Percentiles rank a stretch among this genome's conserved stretches.
phyloP scores from a whole-genome alignment of 495 filamentous ascomycete genomes.

The Penicillium manginii region DNA sequence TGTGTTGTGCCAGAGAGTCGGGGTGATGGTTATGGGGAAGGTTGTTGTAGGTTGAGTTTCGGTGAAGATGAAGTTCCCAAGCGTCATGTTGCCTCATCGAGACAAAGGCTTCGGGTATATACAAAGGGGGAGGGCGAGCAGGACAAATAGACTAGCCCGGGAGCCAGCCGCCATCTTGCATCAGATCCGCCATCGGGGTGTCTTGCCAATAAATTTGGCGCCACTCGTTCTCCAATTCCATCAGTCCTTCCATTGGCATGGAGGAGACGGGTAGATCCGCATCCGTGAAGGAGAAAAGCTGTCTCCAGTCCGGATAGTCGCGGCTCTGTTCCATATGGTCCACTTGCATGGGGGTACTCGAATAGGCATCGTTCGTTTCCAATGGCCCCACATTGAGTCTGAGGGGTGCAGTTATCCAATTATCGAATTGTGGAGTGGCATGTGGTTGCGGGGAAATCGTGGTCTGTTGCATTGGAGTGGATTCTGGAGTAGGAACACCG shows the following conservation, averaged over 20 bases:
- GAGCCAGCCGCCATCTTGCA: slow-evolving; percentile 49
- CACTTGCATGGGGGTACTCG: slow-evolving; percentile 29
- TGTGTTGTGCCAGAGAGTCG: slow-evolving; percentile 17
- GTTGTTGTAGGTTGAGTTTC: not conserved
- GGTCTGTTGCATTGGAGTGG: slow-evolving; percentile 28
- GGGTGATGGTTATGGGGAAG: not conserved
- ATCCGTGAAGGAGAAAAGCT: slow-evolving; percentile 50
- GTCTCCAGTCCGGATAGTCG: slow-evolving; percentile 50
- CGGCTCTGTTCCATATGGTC: slow-evolving; percentile 41
- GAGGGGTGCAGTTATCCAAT: slow-evolving; percentile 42
- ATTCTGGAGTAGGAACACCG: slow-evolving; percentile 43
- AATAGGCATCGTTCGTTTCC: slow-evolving; percentile 31
- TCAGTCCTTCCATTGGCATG: slow-evolving; percentile 43
- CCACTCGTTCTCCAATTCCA: slow-evolving; percentile 53
- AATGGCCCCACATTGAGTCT: slow-evolving; percentile 34
- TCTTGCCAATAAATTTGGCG: slow-evolving; percentile 55
- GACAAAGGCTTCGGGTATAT: slow-evolving; percentile 6
- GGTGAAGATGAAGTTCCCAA: slow-evolving; percentile 2
- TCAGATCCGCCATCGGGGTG: slow-evolving; percentile 47
- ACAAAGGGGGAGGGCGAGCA: not conserved
- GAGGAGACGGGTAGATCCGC: slow-evolving; percentile 45
- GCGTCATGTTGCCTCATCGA: not conserved
- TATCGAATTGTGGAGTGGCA: slow-evolving; percentile 37
- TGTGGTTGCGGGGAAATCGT: slow-evolving; percentile 31
- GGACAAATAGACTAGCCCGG: slow-evolving; percentile 25